A percentile compares a stretch with the other conserved stretches of the same genome.
phyloP scores from a whole-genome alignment of 306 rosid species.

The Cyamopsis tetragonoloba region DNA sequence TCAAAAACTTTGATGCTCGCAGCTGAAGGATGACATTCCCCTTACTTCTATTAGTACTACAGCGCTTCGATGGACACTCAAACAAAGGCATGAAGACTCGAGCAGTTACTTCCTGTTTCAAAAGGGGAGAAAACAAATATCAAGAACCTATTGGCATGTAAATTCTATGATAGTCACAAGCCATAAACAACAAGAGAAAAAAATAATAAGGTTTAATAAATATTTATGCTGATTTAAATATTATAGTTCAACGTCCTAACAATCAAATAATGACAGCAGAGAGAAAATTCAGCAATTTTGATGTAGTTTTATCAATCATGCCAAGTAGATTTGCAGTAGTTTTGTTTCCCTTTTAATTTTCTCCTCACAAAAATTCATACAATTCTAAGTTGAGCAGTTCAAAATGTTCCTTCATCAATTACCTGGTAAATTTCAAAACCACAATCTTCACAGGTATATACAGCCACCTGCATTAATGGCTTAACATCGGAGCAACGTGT shows the following conservation, averaged over 20 bases:
- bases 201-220: neutral
- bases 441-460: conserved; percentile 95
- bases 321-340: neutral
- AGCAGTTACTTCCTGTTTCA: conserved; percentile 90
- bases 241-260: neutral
- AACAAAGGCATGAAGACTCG: conserved; percentile 91
- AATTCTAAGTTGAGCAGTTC: neutral
- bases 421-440: conserved; percentile 99
- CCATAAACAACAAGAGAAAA: neutral
- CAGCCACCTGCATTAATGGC: conserved; percentile 97
- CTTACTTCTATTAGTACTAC: conserved; percentile 54
- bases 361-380: neutral
- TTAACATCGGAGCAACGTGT: conserved; percentile 95
- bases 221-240: neutral
- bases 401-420: conserved; percentile 11
- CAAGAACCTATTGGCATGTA: neutral
- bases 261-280: neutral
- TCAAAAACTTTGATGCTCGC: conserved; percentile 95
- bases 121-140: conserved; percentile 21
- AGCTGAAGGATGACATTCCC: conserved; percentile 91
- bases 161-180: neutral
- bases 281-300: neutral
- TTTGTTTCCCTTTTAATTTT: neutral
- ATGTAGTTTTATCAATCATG: neutral
- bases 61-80: conserved; percentile 88